phyloP scores from a whole-genome alignment of 2,329 filamentous ascomycete genomes.

The Trichophyton equinum region DNA sequence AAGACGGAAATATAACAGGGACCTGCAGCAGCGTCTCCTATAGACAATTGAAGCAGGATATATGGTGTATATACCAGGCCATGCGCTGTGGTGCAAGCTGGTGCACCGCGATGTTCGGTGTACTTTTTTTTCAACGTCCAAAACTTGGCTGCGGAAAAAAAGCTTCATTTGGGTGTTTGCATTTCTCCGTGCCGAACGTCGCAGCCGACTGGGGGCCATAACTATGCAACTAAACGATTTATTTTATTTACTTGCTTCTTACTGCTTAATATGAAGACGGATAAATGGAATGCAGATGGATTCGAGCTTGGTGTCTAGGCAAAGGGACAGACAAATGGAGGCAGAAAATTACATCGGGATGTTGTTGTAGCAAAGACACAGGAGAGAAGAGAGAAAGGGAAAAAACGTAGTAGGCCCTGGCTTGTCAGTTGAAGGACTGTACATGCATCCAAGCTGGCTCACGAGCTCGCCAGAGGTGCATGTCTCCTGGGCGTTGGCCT shows the following conservation, averaged over 20 bases:
- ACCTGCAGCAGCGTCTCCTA: background rate
- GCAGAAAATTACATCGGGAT: slow-evolving; percentile 4
- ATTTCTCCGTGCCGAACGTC: background rate
- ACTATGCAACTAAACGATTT: too few relatives aligned
- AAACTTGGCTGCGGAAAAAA: background rate
- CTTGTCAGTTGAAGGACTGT: slow-evolving; percentile 16
- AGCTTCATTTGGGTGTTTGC: background rate
- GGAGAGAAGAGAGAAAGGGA: background rate
- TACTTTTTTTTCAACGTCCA: background rate
- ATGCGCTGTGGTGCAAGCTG: background rate
- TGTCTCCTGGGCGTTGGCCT: background rate
- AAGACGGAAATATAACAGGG: background rate
- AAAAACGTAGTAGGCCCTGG: slow-evolving; percentile 7
- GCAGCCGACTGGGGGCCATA: background rate
- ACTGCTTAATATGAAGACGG: background rate
- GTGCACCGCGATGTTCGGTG: background rate
- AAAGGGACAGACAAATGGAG: background rate
- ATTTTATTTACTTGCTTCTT: background rate
- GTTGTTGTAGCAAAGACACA: slow-evolving; percentile 1
- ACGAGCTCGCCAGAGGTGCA: background rate
- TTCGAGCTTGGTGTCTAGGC: background rate
- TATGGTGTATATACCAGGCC: background rate
- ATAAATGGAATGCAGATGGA: background rate
- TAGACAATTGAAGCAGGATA: background rate
- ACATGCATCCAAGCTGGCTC: slow-evolving; percentile 14